phyloP scores from a whole-genome alignment of 768 basidiomycete species.

The Exsudoporus frostii region DNA sequence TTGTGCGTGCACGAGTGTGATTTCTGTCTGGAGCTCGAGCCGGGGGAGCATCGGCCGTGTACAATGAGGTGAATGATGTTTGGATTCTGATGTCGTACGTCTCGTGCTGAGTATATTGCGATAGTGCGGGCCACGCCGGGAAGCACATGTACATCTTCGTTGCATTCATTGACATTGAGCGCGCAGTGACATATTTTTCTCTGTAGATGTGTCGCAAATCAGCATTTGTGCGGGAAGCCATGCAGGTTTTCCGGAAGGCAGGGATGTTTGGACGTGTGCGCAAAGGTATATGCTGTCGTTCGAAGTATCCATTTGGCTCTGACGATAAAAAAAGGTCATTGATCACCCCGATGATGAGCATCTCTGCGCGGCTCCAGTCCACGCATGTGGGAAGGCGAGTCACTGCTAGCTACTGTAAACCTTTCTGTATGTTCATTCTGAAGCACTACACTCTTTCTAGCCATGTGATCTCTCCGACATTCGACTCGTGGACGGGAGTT shows the following conservation, averaged over 20 bases:
- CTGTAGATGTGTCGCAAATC: conserved; percentile 48
- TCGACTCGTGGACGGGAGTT: conserved; percentile 24
- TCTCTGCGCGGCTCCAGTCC: conserved; percentile 48
- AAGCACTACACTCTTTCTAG: conserved; percentile 23
- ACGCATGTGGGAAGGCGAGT: conserved; percentile 54
- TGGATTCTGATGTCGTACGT: background rate
- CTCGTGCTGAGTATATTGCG: background rate
- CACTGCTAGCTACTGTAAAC: no score
- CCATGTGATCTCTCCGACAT: conserved; percentile 40
- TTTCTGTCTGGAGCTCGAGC: conserved; percentile 34
- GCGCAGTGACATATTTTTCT: background rate
- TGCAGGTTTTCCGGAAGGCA: conserved; percentile 45
- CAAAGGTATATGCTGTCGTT: conserved; percentile 38
- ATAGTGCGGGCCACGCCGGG: conserved; percentile 56
- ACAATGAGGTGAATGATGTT: conserved; percentile 42
- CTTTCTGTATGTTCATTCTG: background rate
- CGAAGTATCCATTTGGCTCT: background rate
- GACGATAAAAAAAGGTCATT: conserved; percentile 34
- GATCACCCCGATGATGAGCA: conserved; percentile 51
- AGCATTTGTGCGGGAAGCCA: conserved; percentile 53
- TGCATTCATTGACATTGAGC: background rate
- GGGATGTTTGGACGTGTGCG: conserved; percentile 53
- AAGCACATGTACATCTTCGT: conserved; percentile 45
- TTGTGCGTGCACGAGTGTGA: conserved; percentile 43
- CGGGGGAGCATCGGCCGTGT: conserved; percentile 36